Percentiles rank a stretch among this genome's conserved stretches.
These are phyloP conservation scores for Plasmopara halstedii DNA, from an alignment of 352 stramenopile genomes.

Conservation along the genomic window DNA sequence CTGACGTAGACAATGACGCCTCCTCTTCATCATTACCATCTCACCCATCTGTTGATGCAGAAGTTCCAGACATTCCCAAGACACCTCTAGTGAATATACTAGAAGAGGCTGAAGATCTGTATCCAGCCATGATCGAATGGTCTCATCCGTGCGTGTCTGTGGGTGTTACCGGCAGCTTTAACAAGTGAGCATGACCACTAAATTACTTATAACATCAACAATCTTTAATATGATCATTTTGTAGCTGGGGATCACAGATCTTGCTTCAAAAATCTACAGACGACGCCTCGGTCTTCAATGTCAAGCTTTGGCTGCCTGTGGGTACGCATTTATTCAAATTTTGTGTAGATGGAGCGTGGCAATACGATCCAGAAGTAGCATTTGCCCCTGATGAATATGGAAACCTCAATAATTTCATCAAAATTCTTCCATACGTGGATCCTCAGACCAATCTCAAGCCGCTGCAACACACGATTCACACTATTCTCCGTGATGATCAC, in stretches of 20 bases:
- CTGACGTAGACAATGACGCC: constrained; percentile 1
- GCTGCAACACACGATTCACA: constrained; percentile 50
- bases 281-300: constrained; percentile 13
- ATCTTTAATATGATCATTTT: constrained; percentile 4
- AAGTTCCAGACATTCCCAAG: constrained; percentile 2
- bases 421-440: constrained; percentile 27
- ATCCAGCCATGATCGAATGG: constrained; percentile 59
- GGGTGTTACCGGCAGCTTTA: constrained; percentile 72
- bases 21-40: constrained; percentile 6
- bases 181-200: constrained; percentile 39
- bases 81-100: constrained; percentile 21
- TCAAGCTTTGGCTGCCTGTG: constrained; percentile 53
- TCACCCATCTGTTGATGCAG: constrained; percentile 1
- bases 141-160: constrained; percentile 41
- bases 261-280: constrained; percentile 33
- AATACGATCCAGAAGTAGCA: constrained; percentile 76
- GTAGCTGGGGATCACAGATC: constrained; percentile 75
- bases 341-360: constrained; percentile 69
- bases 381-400: constrained; percentile 79
- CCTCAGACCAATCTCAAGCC: constrained; percentile 32
- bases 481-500: constrained; percentile 54
- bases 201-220: neutral
- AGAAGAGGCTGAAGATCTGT: constrained; percentile 42
- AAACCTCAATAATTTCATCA: constrained; percentile 87
- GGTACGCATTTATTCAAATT: constrained; percentile 77